Evolutionary conservation across 202 grass and related monocot genomes (phyloP).

Genomic region (Dendrocalamus latiflorus): DNA sequence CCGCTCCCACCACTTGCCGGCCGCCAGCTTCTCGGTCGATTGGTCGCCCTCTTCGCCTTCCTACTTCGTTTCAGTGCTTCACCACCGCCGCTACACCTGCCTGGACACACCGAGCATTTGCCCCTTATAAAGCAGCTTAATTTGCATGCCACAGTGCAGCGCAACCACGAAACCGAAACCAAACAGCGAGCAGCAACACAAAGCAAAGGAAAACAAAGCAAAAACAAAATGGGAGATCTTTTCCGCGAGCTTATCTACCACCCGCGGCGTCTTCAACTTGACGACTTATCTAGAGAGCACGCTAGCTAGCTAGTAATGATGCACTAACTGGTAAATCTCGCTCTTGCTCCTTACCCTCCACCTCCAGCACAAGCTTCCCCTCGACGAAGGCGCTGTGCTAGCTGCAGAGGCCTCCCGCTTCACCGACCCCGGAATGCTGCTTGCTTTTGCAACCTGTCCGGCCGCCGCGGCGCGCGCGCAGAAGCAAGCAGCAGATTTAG

Average conservation of each 20-base stretch:
- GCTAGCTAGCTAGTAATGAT: neutral
- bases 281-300: constrained; percentile 6
- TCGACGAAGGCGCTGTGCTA: neutral
- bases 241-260: neutral
- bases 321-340: neutral
- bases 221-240: constrained; percentile 1
- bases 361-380: constrained; percentile 32
- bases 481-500: neutral
- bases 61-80: neutral
- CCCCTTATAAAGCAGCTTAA: constrained; percentile 12
- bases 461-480: neutral
- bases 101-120: neutral
- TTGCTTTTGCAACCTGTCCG: neutral
- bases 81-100: neutral
- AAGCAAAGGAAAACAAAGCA: too few relatives aligned
- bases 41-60: neutral
- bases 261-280: neutral
- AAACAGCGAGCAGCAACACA: neutral
- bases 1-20: constrained; percentile 99
- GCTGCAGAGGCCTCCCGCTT: neutral
- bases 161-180: neutral
- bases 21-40: constrained; percentile 78
- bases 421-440: neutral
- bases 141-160: constrained; percentile 33
- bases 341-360: constrained; percentile 32